Percentiles rank a stretch among this genome's conserved stretches.
phyloP scores from a whole-genome alignment of 1,284 basidiomycete species.

The Violaceomyces palustris region DNA sequence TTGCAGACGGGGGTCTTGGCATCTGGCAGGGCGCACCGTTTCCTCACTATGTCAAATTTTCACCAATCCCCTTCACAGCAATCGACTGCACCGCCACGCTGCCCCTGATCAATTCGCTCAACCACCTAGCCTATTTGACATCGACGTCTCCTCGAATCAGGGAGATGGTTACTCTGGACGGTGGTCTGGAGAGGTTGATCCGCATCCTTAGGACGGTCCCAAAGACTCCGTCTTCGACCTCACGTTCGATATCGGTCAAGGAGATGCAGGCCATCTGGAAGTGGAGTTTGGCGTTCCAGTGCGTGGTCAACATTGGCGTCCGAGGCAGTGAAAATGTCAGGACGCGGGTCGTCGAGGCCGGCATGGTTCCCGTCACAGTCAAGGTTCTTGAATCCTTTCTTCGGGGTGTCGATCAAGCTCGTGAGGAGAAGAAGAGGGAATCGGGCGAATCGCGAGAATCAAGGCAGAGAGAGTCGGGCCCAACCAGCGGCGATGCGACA shows the following conservation, averaged over 20 bases:
- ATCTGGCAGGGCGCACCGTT: background rate
- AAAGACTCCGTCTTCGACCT: constrained; percentile 17
- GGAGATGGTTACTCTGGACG: constrained; percentile 96
- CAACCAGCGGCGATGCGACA: no score
- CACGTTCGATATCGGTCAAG: constrained; percentile 25
- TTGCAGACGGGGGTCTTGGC: background rate
- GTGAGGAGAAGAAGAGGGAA: constrained; percentile 19
- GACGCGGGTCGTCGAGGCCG: constrained; percentile 89
- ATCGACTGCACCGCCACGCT: constrained; percentile 86
- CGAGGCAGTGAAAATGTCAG: constrained; percentile 80
- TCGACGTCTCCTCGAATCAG: constrained; percentile 95
- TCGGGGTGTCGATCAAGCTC: constrained; percentile 52
- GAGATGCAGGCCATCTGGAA: constrained; percentile 52
- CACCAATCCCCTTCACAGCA: constrained; percentile 58
- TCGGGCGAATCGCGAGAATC: background rate
- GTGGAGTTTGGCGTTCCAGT: constrained; percentile 72
- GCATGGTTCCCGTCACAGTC: constrained; percentile 87
- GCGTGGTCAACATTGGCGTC: constrained; percentile 95
- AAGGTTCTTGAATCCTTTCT: constrained; percentile 82
- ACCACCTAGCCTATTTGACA: constrained; percentile 92
- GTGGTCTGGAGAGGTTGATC: constrained; percentile 90
- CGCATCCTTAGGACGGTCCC: constrained; percentile 60
- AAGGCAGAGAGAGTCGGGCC: background rate
- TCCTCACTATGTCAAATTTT: background rate
- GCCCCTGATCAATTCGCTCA: constrained; percentile 92